phyloP scores from a whole-genome alignment of 345 rosid genomes.

The Orychophragmus violaceus region DNA sequence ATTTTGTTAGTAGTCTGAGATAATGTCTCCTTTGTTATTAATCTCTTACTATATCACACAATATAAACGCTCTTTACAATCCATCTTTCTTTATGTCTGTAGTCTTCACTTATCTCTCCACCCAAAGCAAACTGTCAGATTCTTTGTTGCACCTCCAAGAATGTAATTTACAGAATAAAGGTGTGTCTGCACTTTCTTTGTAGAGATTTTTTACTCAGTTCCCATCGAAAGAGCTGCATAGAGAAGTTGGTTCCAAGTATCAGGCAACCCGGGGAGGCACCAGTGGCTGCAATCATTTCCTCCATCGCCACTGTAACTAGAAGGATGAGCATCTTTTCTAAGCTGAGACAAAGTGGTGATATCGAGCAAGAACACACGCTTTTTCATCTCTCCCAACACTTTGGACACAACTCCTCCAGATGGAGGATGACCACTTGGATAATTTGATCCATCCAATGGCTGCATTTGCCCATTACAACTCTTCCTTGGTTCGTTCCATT shows the following conservation, averaged over 20 bases:
- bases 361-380: slow-evolving; percentile 65
- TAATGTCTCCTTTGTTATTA: background rate
- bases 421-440: slow-evolving; percentile 69
- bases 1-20: too few species aligned
- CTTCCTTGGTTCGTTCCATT: slow-evolving; percentile 75
- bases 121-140: slow-evolving; percentile 2
- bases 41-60: slow-evolving; percentile 15
- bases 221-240: slow-evolving; percentile 70
- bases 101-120: slow-evolving; percentile 3
- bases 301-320: slow-evolving; percentile 43
- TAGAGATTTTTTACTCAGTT: slow-evolving; percentile 4
- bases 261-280: slow-evolving; percentile 97
- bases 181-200: background rate
- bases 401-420: slow-evolving; percentile 47
- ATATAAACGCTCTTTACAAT: background rate
- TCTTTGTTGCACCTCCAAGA: slow-evolving; percentile 26
- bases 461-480: slow-evolving; percentile 57
- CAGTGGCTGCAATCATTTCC: slow-evolving; percentile 94
- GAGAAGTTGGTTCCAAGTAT: slow-evolving; percentile 94
- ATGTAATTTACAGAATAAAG: slow-evolving; percentile 29
- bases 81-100: background rate
- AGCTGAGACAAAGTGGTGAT: slow-evolving; percentile 81
- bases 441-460: slow-evolving; percentile 66
- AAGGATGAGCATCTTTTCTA: slow-evolving; percentile 92
- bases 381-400: slow-evolving; percentile 53